phyloP scores from a whole-genome alignment of 305 asterid species.

The Solanum hybrid region DNA sequence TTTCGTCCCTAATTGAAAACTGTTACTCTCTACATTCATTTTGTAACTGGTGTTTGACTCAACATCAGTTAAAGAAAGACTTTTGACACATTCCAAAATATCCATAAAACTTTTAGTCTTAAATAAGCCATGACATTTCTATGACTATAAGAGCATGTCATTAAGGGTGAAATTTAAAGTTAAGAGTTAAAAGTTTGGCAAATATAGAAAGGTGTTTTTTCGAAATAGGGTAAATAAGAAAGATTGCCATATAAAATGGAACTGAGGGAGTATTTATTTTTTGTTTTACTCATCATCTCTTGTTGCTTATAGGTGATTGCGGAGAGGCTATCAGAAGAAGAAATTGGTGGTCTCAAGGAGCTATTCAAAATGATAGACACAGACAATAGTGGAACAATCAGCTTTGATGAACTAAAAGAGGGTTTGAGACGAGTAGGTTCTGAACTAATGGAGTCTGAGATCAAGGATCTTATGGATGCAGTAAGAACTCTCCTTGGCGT shows the following conservation, averaged over 20 bases:
- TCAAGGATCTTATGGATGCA: constrained; percentile 79
- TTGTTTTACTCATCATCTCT: constrained; percentile 4
- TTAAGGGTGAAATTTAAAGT: neutral
- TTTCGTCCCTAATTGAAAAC: neutral
- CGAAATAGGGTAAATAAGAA: neutral
- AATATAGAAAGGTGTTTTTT: neutral
- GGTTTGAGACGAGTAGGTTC: constrained; percentile 79
- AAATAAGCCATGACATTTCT: neutral
- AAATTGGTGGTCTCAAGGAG: constrained; percentile 80
- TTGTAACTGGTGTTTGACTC: neutral
- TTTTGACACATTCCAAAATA: neutral
- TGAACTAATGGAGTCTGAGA: constrained; percentile 81
- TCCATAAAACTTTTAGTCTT: neutral
- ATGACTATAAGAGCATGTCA: neutral
- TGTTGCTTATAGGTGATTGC: constrained; percentile 55
- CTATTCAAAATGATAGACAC: constrained; percentile 38
- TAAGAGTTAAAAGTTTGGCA: neutral
- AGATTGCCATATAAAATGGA: neutral
- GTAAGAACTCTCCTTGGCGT: constrained; percentile 20
- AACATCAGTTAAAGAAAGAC: neutral
- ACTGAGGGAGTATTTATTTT: neutral
- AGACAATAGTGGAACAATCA: constrained; percentile 57
- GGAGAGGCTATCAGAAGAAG: constrained; percentile 83
- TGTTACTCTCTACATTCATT: neutral
- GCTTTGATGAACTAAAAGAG: constrained; percentile 81